phyloP scores from a whole-genome alignment of 2,329 filamentous ascomycete genomes.

The Exophiala dermatitidis region DNA sequence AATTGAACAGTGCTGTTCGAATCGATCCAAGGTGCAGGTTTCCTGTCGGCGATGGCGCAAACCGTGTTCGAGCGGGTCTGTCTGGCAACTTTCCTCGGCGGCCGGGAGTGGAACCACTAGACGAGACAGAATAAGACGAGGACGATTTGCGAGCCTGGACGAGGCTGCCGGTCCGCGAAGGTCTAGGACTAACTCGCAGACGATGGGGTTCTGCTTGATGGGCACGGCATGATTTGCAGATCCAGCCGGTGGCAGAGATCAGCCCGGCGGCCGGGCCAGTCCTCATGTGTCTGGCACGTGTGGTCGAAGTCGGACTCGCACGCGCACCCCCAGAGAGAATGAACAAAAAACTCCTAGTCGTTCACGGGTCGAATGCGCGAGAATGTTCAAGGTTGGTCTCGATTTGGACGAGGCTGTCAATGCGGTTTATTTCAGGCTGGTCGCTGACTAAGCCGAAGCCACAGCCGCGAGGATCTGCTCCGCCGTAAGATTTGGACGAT shows the following conservation, averaged over 20 bases:
- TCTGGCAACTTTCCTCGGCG: conserved; percentile 42
- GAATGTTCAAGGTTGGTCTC: conserved; percentile 12
- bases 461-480: no score
- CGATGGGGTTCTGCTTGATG: conserved; percentile 2
- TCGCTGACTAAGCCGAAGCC: no score
- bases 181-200: neutral
- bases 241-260: conserved; percentile 10
- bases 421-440: no score
- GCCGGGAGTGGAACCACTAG: neutral
- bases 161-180: neutral
- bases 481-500: no score
- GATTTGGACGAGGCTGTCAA: neutral
- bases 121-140: conserved; percentile 1
- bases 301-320: no score
- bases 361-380: conserved; percentile 10
- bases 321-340: neutral
- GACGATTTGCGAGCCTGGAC: conserved; percentile 4
- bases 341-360: neutral
- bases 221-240: conserved; percentile 19
- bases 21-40: conserved; percentile 88
- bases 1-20: conserved; percentile 91
- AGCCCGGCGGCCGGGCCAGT: conserved; percentile 4
- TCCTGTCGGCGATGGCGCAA: conserved; percentile 92
- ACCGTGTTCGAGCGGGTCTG: conserved; percentile 66
- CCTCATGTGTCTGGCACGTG: conserved; percentile 12